Evolutionary conservation across 2,329 filamentous ascomycete species (phyloP).

Genomic region (Aspergillus oerlinghausenensis): DNA sequence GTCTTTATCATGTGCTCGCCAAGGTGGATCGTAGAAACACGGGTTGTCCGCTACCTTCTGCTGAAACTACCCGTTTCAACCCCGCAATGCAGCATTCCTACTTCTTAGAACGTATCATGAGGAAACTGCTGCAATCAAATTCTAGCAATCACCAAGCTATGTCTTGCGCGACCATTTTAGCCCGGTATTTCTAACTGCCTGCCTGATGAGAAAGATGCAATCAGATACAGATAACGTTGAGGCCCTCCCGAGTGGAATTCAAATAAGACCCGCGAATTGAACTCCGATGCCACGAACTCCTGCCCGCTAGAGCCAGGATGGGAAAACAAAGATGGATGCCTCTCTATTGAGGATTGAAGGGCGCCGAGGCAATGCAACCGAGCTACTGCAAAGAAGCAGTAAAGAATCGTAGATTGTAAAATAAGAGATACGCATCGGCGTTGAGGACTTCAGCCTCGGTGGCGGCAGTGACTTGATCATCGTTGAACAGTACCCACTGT

Average conservation of each 20-base stretch:
- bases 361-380: neutral
- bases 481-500: slow-evolving; percentile 93
- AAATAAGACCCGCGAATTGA: neutral
- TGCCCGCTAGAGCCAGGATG: slow-evolving; percentile 7
- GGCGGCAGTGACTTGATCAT: slow-evolving; percentile 83
- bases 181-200: neutral
- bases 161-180: neutral
- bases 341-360: neutral
- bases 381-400: slow-evolving; percentile 9
- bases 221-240: neutral
- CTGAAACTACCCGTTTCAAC: neutral
- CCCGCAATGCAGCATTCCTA: neutral
- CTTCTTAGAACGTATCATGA: neutral
- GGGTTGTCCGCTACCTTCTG: neutral
- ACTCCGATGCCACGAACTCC: slow-evolving; percentile 11
- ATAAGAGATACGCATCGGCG: slow-evolving; percentile 84
- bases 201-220: neutral
- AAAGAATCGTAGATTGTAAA: slow-evolving; percentile 56
- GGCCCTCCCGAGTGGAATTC: slow-evolving; percentile 2
- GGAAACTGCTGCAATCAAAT: neutral
- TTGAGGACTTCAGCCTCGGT: slow-evolving; percentile 78
- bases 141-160: neutral
- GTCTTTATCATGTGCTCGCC: neutral
- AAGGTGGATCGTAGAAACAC: neutral
- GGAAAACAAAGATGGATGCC: neutral